These are phyloP conservation scores for Lasiosphaeria hispida DNA, from an alignment of 495 filamentous ascomycete genomes.

Conservation along the genomic window DNA sequence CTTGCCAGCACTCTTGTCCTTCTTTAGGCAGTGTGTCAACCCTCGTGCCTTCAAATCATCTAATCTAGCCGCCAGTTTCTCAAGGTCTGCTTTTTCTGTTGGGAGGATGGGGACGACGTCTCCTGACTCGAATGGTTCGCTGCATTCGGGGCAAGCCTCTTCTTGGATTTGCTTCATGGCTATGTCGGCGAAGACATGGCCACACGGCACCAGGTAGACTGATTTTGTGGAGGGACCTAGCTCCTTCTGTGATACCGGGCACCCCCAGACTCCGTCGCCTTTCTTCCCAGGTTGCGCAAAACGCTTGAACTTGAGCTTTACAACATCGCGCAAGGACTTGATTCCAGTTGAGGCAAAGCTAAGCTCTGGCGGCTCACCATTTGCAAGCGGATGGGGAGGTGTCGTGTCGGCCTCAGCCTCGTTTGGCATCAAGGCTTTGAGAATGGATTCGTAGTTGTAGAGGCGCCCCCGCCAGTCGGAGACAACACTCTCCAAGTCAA, in stretches of 20 bases:
- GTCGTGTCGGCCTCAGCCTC: constrained; percentile 33
- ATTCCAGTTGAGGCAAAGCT: constrained; percentile 67
- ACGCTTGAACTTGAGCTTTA: constrained; percentile 78
- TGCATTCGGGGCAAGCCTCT: constrained; percentile 62
- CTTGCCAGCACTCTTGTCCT: constrained; percentile 74
- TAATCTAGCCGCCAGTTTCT: constrained; percentile 61
- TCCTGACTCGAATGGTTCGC: constrained; percentile 66
- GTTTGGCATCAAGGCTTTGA: constrained; percentile 72
- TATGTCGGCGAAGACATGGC: constrained; percentile 87
- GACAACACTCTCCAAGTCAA: constrained; percentile 69
- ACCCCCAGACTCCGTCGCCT: constrained; percentile 64
- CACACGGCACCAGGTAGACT: constrained; percentile 91
- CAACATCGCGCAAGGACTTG: constrained; percentile 79
- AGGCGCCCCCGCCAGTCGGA: constrained; percentile 82
- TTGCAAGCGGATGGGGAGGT: constrained; percentile 8
- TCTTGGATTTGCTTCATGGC: constrained; percentile 73
- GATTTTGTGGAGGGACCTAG: constrained; percentile 75
- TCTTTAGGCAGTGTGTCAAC: constrained; percentile 86
- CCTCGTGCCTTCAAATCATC: constrained; percentile 65
- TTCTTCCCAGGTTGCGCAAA: constrained; percentile 43
- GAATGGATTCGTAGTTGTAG: constrained; percentile 91
- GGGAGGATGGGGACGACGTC: constrained; percentile 84
- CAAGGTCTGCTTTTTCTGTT: constrained; percentile 64
- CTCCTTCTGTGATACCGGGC: constrained; percentile 83
- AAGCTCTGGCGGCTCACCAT: constrained; percentile 45